Evolutionary conservation across 129 eudicot genomes (phyloP).

Genomic region (Solidago caesia): DNA sequence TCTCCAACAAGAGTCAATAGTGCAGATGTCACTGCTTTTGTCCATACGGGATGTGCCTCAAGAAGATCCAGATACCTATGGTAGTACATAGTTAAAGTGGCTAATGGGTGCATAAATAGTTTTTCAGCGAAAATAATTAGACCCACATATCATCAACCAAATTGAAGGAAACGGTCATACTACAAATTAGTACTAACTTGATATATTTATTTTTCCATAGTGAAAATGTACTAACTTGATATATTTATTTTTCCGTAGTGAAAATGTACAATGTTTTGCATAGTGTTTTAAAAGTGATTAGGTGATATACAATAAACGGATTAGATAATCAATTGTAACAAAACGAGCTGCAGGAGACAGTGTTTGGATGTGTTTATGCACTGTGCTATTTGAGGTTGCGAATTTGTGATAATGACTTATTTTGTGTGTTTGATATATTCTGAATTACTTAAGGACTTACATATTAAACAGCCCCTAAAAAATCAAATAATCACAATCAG

Average conservation of each 20-base stretch:
- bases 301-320: neutral
- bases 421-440: too few species aligned
- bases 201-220: neutral
- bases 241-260: neutral
- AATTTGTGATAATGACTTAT: too few species aligned
- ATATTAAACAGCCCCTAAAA: too few species aligned
- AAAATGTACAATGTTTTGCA: neutral
- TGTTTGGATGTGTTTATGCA: too few species aligned
- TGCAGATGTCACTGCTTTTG: constrained; percentile 90
- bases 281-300: neutral
- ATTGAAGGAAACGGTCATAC: neutral
- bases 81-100: constrained; percentile 21
- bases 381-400: too few species aligned
- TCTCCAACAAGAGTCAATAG: constrained; percentile 77
- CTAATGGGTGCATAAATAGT: neutral
- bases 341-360: too few species aligned
- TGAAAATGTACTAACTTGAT: neutral
- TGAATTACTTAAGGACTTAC: too few species aligned
- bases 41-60: constrained; percentile 64
- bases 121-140: neutral
- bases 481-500: too few species aligned
- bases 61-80: constrained; percentile 78
- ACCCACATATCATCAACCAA: constrained; percentile 6
- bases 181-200: neutral
- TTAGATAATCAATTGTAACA: too few species aligned